Conservation (phyloP, 225 moss, liverwort and hornwort genomes). For the Sphagnum contortum region DNA sequence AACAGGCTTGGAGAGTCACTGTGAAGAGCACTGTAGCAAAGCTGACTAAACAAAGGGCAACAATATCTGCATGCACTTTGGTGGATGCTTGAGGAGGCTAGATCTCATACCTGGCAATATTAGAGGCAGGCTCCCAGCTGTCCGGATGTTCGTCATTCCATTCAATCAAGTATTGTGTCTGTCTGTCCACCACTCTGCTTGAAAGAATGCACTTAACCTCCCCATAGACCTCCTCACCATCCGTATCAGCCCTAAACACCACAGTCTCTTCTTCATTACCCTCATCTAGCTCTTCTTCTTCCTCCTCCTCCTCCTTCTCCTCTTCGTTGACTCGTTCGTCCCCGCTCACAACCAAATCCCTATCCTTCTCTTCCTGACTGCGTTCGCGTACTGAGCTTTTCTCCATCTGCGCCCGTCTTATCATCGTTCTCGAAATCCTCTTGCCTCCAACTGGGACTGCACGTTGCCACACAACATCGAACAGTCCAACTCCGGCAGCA, state of each 20-base stretch:
- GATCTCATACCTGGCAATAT: slow-evolving; percentile 47
- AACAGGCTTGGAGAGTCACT: too few species aligned
- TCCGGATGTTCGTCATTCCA: slow-evolving; percentile 92
- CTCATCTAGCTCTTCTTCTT: slow-evolving; percentile 10
- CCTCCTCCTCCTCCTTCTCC: slow-evolving; percentile 4
- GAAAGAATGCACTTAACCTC: slow-evolving; percentile 82
- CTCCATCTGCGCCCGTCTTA: slow-evolving; percentile 35
- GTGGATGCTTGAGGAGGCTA: too few species aligned
- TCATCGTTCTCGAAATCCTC: not conserved
- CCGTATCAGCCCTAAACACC: slow-evolving; percentile 7
- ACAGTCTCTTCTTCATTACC: slow-evolving; percentile 12
- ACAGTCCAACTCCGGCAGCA: too few species aligned
- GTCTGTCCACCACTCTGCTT: slow-evolving; percentile 59
- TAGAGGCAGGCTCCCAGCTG: slow-evolving; percentile 87
- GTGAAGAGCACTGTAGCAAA: too few species aligned
- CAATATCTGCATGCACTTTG: too few species aligned
- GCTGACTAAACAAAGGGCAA: too few species aligned
- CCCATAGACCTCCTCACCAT: slow-evolving; percentile 41
- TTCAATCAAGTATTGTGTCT: slow-evolving; percentile 78
- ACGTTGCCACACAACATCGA: too few species aligned
- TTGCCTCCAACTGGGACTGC: too few species aligned
- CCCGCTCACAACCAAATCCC: slow-evolving; percentile 22
- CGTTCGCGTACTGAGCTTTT: slow-evolving; percentile 46
- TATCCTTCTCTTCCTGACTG: slow-evolving; percentile 50
- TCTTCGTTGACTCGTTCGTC: slow-evolving; percentile 1